Evolutionary conservation across 1,139 yeast genomes (phyloP).

Genomic region (Saccharomyces hybrid): DNA sequence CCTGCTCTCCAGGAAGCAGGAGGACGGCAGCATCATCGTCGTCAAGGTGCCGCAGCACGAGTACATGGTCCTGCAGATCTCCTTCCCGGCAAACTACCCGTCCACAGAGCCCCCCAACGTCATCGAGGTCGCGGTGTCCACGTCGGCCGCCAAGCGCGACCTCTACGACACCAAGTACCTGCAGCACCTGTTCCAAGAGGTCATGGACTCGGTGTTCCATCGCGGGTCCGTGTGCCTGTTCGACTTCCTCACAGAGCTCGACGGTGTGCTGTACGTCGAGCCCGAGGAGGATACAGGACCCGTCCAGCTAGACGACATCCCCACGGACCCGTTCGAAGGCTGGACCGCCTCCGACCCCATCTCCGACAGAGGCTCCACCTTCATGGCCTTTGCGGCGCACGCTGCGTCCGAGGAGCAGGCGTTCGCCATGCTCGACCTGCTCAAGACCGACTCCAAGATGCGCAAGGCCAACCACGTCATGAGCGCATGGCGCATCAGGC

Average conservation of each 20-base stretch:
- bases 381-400: conserved; percentile 63
- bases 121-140: conserved; percentile 40
- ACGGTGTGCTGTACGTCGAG: conserved; percentile 40
- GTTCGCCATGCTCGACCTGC: conserved; percentile 38
- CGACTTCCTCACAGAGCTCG: conserved; percentile 64
- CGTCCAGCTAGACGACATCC: conserved; percentile 8
- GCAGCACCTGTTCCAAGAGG: conserved; percentile 39
- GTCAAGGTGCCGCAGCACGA: conserved; percentile 60
- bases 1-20: conserved; percentile 36
- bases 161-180: conserved; percentile 39
- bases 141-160: conserved; percentile 23
- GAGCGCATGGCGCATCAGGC: conserved; percentile 71
- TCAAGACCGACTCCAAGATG: conserved; percentile 60
- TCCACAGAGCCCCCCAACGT: conserved; percentile 45
- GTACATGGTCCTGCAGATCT: conserved; percentile 48
- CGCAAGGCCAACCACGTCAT: conserved; percentile 70
- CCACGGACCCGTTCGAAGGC: conserved; percentile 45
- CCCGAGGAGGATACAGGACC: conserved; percentile 20
- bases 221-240: conserved; percentile 69
- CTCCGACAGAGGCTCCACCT: conserved; percentile 76
- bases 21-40: conserved; percentile 36
- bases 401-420: conserved; percentile 65
- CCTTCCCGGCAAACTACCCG: conserved; percentile 69
- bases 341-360: conserved; percentile 78
- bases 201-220: conserved; percentile 42